Conservation (phyloP, 2,329 filamentous ascomycete species). For the Metarhizium sp. region DNA sequence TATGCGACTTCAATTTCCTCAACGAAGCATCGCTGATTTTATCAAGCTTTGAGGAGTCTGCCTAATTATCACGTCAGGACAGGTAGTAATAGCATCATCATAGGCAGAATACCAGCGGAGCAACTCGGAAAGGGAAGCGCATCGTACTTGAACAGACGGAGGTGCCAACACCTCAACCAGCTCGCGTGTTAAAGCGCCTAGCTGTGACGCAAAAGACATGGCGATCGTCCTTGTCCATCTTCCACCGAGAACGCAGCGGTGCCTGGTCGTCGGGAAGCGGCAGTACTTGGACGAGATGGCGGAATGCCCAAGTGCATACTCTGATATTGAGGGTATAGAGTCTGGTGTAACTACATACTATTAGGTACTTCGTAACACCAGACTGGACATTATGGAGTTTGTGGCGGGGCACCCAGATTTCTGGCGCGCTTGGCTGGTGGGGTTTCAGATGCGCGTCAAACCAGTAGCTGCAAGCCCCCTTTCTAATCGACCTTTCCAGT, state of each 20-base stretch:
- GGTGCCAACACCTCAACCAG: constrained; percentile 57
- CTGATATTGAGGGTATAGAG: no score
- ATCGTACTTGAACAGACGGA: constrained; percentile 40
- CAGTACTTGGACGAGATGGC: neutral
- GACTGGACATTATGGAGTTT: no score
- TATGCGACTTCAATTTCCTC: constrained; percentile 43
- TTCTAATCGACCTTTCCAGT: no score
- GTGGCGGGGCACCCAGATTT: no score
- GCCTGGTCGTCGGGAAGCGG: neutral
- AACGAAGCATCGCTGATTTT: constrained; percentile 39
- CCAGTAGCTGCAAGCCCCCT: no score
- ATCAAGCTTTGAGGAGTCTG: constrained; percentile 28
- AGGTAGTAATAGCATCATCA: neutral
- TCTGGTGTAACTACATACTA: no score
- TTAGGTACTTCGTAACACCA: no score
- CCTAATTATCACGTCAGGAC: constrained; percentile 11
- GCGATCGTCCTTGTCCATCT: constrained; percentile 1
- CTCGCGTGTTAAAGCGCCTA: constrained; percentile 58
- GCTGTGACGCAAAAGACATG: constrained; percentile 63
- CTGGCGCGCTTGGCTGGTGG: no score
- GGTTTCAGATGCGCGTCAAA: no score
- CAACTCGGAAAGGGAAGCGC: neutral
- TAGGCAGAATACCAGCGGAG: neutral
- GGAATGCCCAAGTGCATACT: neutral
- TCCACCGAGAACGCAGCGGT: neutral